These are phyloP conservation scores for Epichloe hybrida DNA, from an alignment of 2,329 filamentous ascomycete genomes.

Conservation along the genomic window DNA sequence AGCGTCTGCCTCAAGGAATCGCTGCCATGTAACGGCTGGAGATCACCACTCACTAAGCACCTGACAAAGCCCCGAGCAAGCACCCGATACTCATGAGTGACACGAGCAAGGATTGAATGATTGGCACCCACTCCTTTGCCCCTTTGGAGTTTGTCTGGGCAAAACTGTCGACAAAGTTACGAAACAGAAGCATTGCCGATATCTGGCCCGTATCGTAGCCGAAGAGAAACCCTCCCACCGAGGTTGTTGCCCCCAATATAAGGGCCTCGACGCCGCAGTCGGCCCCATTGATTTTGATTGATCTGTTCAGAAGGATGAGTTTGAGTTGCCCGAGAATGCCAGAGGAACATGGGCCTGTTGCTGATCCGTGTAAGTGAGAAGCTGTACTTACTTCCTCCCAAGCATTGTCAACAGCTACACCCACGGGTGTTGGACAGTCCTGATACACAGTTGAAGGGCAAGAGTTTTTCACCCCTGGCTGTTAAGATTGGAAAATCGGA, in stretches of 20 bases:
- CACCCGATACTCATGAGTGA: slow-evolving; percentile 43
- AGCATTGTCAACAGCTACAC: not conserved
- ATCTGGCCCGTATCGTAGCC: slow-evolving; percentile 52
- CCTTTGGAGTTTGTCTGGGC: slow-evolving; percentile 29
- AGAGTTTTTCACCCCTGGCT: not conserved
- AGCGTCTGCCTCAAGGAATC: not conserved
- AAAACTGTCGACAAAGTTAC: slow-evolving; percentile 44
- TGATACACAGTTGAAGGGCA: not conserved
- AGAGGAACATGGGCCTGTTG: not conserved
- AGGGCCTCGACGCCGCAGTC: slow-evolving; percentile 27
- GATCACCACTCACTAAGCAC: slow-evolving; percentile 26
- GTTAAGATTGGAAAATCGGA: not conserved
- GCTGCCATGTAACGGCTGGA: not conserved
- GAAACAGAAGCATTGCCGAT: slow-evolving; percentile 34
- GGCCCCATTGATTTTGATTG: slow-evolving; percentile 28
- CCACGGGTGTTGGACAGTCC: not conserved
- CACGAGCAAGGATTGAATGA: slow-evolving; percentile 37
- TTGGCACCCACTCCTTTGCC: slow-evolving; percentile 24
- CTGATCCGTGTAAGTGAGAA: not conserved
- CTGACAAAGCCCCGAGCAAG: slow-evolving; percentile 37
- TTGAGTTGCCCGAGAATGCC: not conserved
- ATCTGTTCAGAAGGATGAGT: slow-evolving; percentile 13
- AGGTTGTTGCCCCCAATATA: slow-evolving; percentile 36
- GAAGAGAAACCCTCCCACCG: slow-evolving; percentile 48
- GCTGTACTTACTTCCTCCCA: slow-evolving; percentile 1